Evolutionary conservation across 106 monocot species (phyloP), one percentile per base, ranked within the genome.

Genomic region (Gastrodia elata): DNA sequence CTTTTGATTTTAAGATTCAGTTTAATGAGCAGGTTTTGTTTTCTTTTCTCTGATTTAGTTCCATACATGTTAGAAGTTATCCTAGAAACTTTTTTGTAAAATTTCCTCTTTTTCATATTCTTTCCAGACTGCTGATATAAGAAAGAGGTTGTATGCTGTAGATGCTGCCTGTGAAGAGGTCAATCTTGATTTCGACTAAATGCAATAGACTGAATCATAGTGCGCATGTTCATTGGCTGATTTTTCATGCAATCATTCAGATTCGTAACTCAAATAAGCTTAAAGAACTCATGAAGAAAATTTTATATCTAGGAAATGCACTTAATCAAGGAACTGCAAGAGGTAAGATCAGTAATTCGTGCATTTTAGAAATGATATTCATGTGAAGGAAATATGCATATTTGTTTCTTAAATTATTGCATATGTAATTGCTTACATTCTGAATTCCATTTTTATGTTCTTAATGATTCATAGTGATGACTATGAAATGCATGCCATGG

Each of bases 281-380:
- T 40, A 94, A 91, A 79, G 94, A 89, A 68, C 85, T 94, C 49
- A 89, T 94, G 94, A 91, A 94, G 81, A 94, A 79, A 78, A 94
- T 94, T 84, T 73, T 94, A 10, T 73, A 68, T 74, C 88, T 94
- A 65, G 94, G 94, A 49, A 94, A 94, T 77, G 85, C 84, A 72
- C 64, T 94, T 64, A 94, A 94, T 80, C 94, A 94, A 68, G 94
- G 94, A 84, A 94, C 94, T 75, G 83, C 91, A 64, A 84, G 91
- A 84, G 94, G 94, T 94, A 87, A 80, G 25, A 11, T 9, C 46
- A n/a, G 59, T 2, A 57, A 61, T 59, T 74, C 27, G 30, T 61
- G 8, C 16, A 18, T 32, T 52, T 67, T 24, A 5, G 24, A 56
- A 34, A 73, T 36, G 22, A 72, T 73, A 49, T 13, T 7, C n/a